Base-by-base conservation (phyloP, 2,329 filamentous ascomycete species). In the Juglanconis sp. region DNA sequence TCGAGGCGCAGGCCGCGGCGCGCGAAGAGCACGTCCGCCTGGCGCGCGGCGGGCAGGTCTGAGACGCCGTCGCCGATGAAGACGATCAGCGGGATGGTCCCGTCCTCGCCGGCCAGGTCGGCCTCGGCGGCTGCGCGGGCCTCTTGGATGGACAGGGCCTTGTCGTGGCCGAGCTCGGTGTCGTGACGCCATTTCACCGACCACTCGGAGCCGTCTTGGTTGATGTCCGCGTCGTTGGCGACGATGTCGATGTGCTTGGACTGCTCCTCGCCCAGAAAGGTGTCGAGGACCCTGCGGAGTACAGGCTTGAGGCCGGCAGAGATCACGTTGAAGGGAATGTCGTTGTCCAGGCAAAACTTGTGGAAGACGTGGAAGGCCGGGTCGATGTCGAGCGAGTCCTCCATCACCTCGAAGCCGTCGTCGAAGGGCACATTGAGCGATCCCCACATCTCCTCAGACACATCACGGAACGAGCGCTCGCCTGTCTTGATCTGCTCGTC, bases 401-500 rank as follows among this genome's bases (percentile, higher is more conserved):
- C 79, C 81, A 89, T 87, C 35, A 88, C 76, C 57, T 82, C 77
- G 73, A 89, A 89, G 13, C 86, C 87, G 63, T 88, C 82, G 31
- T 87, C 86, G 67, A 89, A 89, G 2, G 86, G 85, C 0, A 89
- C 81, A 63, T 84, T 79, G 8, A 90, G 74, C 0, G 85, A 88
- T 7, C 82, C 83, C 85, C 87, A 89, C 82, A 89, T 88, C 71
- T 89, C 87, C 65, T 89, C 86, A 0, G 86, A 88, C n/a, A 87
- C 85, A 4, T 89, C 87, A 54, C 85, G 79, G 77, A 89, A 89
- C 0, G 84, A 86, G 13, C 86, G 81, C 69, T 87, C 83, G 69
- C 87, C 87, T 4, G 74, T 78, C 67, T 86, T 84, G 72, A 89
- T 87, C 67, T 89, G 84, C 61, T 82, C 75, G 61, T 89, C 86